Percentiles rank a stretch among this genome's conserved stretches.
These are phyloP conservation scores for Aspergillus steynii DNA, from an alignment of 495 filamentous ascomycete species.

Conservation along the genomic window DNA sequence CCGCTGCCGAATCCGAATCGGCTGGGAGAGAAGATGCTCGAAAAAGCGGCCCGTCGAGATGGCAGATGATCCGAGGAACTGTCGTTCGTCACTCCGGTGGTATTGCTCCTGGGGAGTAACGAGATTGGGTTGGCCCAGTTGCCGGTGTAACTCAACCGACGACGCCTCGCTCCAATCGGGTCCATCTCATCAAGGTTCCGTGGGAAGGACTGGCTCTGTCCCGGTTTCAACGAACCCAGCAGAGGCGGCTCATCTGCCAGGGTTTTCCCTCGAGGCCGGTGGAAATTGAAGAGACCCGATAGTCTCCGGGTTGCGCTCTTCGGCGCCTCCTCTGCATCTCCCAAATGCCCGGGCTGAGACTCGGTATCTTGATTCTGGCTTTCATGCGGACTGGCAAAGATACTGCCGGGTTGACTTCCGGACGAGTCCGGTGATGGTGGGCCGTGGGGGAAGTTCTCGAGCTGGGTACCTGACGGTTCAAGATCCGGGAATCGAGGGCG, in stretches of 20 bases:
- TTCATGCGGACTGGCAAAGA: constrained; percentile 67
- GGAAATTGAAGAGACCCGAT: constrained; percentile 65
- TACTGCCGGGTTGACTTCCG: constrained; percentile 58
- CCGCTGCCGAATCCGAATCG: constrained; percentile 43
- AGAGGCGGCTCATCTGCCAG: constrained; percentile 66
- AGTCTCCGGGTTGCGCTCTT: constrained; percentile 55
- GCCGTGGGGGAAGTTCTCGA: constrained; percentile 47
- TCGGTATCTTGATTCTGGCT: constrained; percentile 54
- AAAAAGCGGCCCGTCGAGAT: constrained; percentile 44
- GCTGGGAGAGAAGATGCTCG: constrained; percentile 47
- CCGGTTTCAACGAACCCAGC: constrained; percentile 70
- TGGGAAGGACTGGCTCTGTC: constrained; percentile 83
- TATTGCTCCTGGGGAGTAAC: constrained; percentile 51
- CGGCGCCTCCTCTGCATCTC: constrained; percentile 41
- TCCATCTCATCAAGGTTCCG: constrained; percentile 67
- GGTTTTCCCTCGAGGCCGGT: constrained; percentile 70
- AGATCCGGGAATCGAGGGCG: constrained; percentile 40
- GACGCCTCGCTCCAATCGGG: constrained; percentile 63
- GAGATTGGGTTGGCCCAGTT: constrained; percentile 60
- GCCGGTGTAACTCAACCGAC: constrained; percentile 64
- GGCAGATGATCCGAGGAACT: constrained; percentile 47
- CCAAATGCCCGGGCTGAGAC: constrained; percentile 34
- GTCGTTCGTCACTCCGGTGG: constrained; percentile 39
- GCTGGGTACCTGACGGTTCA: constrained; percentile 32
- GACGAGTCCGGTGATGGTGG: constrained; percentile 75